Base-by-base conservation (phyloP, 2,329 filamentous ascomycete species). In the Paraconiothyrium brasiliense region DNA sequence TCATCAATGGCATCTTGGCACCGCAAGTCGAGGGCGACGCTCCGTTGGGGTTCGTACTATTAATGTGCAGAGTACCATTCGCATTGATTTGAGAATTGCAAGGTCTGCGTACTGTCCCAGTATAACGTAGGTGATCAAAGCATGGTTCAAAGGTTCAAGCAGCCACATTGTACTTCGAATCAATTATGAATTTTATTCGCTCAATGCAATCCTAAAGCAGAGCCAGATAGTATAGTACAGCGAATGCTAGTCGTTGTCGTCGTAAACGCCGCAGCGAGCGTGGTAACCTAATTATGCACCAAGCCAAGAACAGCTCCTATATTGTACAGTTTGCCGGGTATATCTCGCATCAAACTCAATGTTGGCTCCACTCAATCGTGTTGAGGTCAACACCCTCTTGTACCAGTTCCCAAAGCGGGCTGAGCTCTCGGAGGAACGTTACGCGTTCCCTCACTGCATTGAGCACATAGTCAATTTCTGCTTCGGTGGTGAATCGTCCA, bases 331-430 rank as follows among this genome's bases (percentile, higher is more conserved):
- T 59, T 52, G 54, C 65, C 63, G 63, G 66, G 67, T 61, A 67
- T 62, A 60, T 50, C 50, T 60, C 32, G 37, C 43, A 24, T 24
- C 49, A 60, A 43, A 11, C 64, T 86, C 84, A 98, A 80, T 99
- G 95, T 83, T 97, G 94, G 77, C 92, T 97, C 95, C 95, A 99
- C 82, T 99, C 90, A 73, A 99, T 99, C 47, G 93, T 97, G 81
- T 96, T 92, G 69, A 99, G 83, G 76, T 97, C 95, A 66, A 99
- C 88, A 16, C 95, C 95, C 79, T 99, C 95, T 82, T 99, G 95
- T 13, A 99, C 95, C 67, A 99, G 82, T 81, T 99, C 95, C 95
- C 95, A 99, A 60, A 99, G 83, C 43, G 95, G 95, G 77, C 94
- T 97, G 68, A 99, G 84, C 82, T 99, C 95, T 71, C 95, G 89